These are phyloP conservation scores for Aureobasidium sp. DNA, from an alignment of 2,329 filamentous ascomycete species.

Conservation along the genomic window DNA sequence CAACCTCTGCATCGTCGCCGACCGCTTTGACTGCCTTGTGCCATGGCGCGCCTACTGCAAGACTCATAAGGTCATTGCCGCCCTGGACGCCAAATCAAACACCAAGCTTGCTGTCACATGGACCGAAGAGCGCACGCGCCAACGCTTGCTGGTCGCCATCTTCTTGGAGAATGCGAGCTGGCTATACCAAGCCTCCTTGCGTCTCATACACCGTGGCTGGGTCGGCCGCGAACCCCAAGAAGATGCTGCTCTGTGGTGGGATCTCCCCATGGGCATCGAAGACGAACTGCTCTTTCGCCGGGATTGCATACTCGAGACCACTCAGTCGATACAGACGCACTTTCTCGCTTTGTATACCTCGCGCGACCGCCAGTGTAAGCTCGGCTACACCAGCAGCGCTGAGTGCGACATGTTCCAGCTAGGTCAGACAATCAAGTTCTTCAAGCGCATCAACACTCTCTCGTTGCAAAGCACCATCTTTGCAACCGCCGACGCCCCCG, in stretches of 20 bases:
- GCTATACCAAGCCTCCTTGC: constrained; percentile 55
- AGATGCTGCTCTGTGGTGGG: constrained; percentile 59
- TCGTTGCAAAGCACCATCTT: constrained; percentile 44
- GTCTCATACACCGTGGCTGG: constrained; percentile 60
- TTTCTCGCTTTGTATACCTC: constrained; percentile 63
- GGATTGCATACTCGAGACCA: constrained; percentile 58
- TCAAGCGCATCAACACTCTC: constrained; percentile 55
- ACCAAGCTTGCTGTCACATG: constrained; percentile 30
- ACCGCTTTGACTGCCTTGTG: constrained; percentile 62
- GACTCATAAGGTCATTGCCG: constrained; percentile 35
- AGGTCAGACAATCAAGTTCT: constrained; percentile 69
- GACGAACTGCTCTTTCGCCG: constrained; percentile 62
- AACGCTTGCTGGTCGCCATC: constrained; percentile 62
- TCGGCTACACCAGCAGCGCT: constrained; percentile 65
- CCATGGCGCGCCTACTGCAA: constrained; percentile 50
- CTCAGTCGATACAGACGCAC: constrained; percentile 62
- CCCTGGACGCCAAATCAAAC: constrained; percentile 39
- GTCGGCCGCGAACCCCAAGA: constrained; percentile 44
- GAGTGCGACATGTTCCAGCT: constrained; percentile 74
- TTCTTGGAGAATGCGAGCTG: constrained; percentile 56
- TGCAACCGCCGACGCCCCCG: constrained; percentile 31
- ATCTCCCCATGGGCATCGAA: constrained; percentile 62
- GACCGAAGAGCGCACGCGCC: constrained; percentile 58
- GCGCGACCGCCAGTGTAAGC: constrained; percentile 60
- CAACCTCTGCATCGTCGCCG: constrained; percentile 63